phyloP scores from a whole-genome alignment of 306 rosid genomes.

The Lathyrus aphaca region DNA sequence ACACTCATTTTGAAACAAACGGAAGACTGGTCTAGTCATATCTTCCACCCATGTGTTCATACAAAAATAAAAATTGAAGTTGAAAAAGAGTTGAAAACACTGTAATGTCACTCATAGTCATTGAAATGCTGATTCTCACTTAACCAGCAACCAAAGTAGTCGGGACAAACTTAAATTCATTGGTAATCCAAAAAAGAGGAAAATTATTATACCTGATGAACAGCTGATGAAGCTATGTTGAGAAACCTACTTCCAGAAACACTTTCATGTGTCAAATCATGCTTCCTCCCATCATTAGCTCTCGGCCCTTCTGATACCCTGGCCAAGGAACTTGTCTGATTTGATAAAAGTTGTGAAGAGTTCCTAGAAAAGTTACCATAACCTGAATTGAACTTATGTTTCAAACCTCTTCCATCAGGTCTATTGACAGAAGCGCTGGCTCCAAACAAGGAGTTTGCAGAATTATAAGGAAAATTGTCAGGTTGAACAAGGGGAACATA shows the following conservation, averaged over 20 bases:
- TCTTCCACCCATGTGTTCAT: background rate
- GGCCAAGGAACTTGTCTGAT: constrained; percentile 62
- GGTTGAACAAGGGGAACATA: constrained; percentile 77
- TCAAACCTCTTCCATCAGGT: constrained; percentile 69
- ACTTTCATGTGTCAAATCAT: constrained; percentile 56
- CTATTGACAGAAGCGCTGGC: constrained; percentile 58
- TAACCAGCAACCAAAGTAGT: background rate
- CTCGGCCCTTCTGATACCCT: constrained; percentile 68
- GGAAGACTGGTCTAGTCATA: background rate
- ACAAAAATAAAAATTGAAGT: background rate
- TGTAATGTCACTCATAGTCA: constrained; percentile 2
- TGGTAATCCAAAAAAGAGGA: background rate
- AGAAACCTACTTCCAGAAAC: constrained; percentile 63
- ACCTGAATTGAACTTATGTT: constrained; percentile 61
- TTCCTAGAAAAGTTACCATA: constrained; percentile 67
- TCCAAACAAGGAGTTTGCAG: constrained; percentile 58
- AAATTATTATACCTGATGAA: constrained; percentile 58
- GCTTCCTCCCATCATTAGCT: constrained; percentile 68
- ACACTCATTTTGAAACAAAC: too few relatives aligned
- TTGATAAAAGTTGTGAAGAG: constrained; percentile 53
- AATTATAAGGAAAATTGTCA: constrained; percentile 58
- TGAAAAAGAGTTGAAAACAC: background rate
- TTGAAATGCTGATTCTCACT: constrained; percentile 1
- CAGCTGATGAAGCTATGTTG: constrained; percentile 55
- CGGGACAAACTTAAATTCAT: background rate